These are phyloP conservation scores for Gentiana dahurica DNA, from an alignment of 257 asterid genomes.

Conservation along the genomic window DNA sequence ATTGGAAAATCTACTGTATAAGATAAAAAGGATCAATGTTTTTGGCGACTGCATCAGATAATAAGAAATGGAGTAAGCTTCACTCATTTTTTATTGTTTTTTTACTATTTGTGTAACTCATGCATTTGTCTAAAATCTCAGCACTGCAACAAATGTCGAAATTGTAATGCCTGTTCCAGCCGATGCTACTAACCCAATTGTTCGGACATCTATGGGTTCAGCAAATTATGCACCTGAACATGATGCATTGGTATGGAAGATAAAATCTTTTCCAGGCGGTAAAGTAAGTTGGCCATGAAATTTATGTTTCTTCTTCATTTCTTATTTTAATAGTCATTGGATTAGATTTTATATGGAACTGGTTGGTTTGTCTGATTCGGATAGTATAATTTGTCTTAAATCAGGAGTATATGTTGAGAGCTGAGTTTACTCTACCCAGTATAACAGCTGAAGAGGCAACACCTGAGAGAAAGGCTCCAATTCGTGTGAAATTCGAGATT, in stretches of 20 bases:
- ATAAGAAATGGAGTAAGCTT: too few species aligned
- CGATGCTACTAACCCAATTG: constrained; percentile 92
- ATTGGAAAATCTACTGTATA: too few species aligned
- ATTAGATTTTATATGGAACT: too few species aligned
- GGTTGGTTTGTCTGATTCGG: too few species aligned
- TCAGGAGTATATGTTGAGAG: constrained; percentile 96
- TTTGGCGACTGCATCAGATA: too few species aligned
- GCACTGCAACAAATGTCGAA: constrained; percentile 97
- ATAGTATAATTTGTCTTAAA: neutral
- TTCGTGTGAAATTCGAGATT: constrained; percentile 93
- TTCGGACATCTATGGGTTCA: constrained; percentile 97
- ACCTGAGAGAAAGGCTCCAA: constrained; percentile 97
- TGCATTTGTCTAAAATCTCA: constrained; percentile 31
- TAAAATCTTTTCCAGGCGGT: constrained; percentile 99
- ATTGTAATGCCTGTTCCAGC: constrained; percentile 95
- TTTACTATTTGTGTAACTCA: constrained; percentile 6
- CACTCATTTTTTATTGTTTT: neutral
- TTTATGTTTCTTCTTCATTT: neutral
- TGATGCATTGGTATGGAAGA: constrained; percentile 92
- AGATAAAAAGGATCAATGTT: too few species aligned
- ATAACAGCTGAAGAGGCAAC: constrained; percentile 73
- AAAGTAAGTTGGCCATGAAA: constrained; percentile 39
- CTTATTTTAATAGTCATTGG: neutral
- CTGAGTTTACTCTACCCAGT: constrained; percentile 96
- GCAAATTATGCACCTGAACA: constrained; percentile 92